Base-by-base conservation (phyloP, 2,329 filamentous ascomycete genomes). In the Didymosphaeria variabile region DNA sequence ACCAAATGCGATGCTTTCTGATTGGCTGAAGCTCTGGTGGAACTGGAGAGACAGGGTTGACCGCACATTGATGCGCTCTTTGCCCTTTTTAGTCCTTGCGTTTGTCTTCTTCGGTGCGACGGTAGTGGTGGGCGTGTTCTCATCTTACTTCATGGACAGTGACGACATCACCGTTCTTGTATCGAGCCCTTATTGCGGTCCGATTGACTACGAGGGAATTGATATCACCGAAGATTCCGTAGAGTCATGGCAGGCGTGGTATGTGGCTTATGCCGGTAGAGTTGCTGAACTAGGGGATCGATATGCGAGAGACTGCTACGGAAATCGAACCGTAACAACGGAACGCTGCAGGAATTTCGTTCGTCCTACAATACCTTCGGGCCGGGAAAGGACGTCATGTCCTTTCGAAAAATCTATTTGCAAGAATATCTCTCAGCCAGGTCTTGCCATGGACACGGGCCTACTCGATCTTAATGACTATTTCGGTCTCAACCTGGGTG, bases 381-480 rank as follows among this genome's bases (percentile, higher is more conserved):
- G 3, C 5, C 19, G 23, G 10, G 42, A 56, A 44, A 19, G 50
- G 5, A 47, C 56, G 1, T 45, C 53, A 15, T 70, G 67, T 53
- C 66, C 66, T 13, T 63, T 67, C 13, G 58, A 55, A 12, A 3
- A 36, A 10, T 36, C 19, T 2, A 58, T 61, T 13, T 66, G 63
- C 38, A 34, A 26, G 8, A 23, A 55, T 50, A 45, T 52, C 4
- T 23, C 40, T 23, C 36, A 32, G 26, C 57, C 49, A 47, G 63
- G 50, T 3, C 17, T 64, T 7, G 19, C 13, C 6, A 13, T 64
- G 9, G 65, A 68, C 34, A 63, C 67, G 13, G 62, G 61, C 7
- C 51, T 68, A 6, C 32, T 66, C 1, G 54, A 67, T 23, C 31
- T 67, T 0, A 63, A 63, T 8, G 29, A 58, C 15, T 36, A n/a